Evolutionary conservation across 257 asterid genomes (phyloP), one percentile per base, ranked within the genome.

Genomic region (Plantago ovata): DNA sequence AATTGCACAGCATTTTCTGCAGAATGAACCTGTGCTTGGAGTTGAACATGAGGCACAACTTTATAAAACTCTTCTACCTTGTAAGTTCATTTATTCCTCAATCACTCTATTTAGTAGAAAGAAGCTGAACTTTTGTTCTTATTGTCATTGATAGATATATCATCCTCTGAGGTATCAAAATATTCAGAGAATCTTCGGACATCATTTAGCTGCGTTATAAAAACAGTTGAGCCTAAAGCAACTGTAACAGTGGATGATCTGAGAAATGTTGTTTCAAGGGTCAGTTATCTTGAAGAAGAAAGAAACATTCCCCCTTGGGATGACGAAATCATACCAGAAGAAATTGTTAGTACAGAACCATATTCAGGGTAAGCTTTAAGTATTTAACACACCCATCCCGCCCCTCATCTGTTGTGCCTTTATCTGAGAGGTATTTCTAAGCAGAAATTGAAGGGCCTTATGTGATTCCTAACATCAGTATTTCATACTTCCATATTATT

Each of bases 11-110:
- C 98, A 87, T 80, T 90, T 90, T 79, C 84, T 90, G 57, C 89
- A 87, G 62, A 81, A 84, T 77, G 96, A 87, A 75, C 96, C 98
- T 63, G 98, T 90, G 52, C 75, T 87, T 69, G 98, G 98, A 71
- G 72, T 90, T 60, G 98, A 87, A 71, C 77, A 74, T 63, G 98
- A 84, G 72, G 98, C 98, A 41, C 91, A 87, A 67, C 96, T 90
- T 50, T 86, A 90, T 69, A 87, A 90, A 81, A 72, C 95, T 70
- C 85, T 90, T 73, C 75, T 90, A 55, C 94, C 98, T 45, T n/a
- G 98, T 90, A 79, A 84, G 98, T 75, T 22, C 2, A 4, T 50
- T 23, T 50, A 21, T 43, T 68, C 15, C 38, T 60, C 38, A 39
- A 36, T 48, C 43, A 18, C 38, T 32, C 41, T 69, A 36, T 46